These are phyloP conservation scores for Hypsizygus marmoreus DNA, from an alignment of 768 basidiomycete species.

Conservation along the genomic window DNA sequence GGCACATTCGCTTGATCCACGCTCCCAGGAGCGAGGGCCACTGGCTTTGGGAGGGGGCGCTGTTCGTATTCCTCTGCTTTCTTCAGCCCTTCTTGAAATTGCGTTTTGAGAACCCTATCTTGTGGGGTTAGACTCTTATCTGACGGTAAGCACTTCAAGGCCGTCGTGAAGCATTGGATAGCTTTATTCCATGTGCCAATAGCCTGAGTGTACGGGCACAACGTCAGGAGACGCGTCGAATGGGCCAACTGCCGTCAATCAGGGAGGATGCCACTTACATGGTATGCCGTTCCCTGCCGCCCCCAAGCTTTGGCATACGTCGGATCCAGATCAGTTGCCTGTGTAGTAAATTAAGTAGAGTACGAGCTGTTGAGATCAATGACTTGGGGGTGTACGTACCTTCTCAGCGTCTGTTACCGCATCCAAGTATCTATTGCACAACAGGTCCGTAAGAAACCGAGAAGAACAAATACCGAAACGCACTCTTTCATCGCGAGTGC, in stretches of 20 bases:
- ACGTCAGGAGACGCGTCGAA: too few species aligned
- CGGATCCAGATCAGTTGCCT: constrained; percentile 43
- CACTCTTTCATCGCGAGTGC: constrained; percentile 37
- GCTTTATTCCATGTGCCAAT: constrained; percentile 20
- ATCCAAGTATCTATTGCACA: constrained; percentile 29
- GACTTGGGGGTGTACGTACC: too few species aligned
- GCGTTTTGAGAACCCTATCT: constrained; percentile 35
- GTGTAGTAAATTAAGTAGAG: too few species aligned
- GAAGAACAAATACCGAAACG: constrained; percentile 2
- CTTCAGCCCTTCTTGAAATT: constrained; percentile 32
- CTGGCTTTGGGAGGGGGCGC: neutral
- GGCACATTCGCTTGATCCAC: constrained; percentile 17
- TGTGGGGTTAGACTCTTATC: constrained; percentile 26
- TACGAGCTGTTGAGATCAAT: too few species aligned
- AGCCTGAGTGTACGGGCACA: too few species aligned
- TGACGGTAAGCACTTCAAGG: constrained; percentile 30
- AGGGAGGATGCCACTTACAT: too few species aligned
- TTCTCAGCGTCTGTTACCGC: constrained; percentile 31
- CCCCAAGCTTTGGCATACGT: constrained; percentile 44
- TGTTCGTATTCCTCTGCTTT: constrained; percentile 19
- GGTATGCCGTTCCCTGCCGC: constrained; percentile 36
- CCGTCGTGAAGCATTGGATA: constrained; percentile 31
- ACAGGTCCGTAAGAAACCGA: neutral
- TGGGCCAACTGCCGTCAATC: too few species aligned
- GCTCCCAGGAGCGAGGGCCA: neutral